Base-by-base conservation (phyloP, 106 monocot genomes). In the Narthecium ossifragum region DNA sequence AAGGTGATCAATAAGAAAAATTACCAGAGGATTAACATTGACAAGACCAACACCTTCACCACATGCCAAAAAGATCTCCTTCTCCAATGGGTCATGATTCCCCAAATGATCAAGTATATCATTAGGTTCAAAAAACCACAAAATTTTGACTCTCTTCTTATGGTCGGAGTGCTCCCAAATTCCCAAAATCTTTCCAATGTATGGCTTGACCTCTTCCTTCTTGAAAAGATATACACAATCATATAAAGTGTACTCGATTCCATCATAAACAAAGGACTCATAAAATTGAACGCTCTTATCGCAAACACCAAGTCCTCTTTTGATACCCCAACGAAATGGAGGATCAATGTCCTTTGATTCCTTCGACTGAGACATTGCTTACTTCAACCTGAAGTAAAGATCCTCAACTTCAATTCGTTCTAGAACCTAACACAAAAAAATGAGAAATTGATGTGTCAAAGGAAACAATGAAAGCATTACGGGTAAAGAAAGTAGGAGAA, bases 1-100 rank as follows among this genome's bases (percentile, higher is more conserved):
- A n/a, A n/a, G n/a, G n/a, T n/a, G n/a, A n/a, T n/a, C n/a, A n/a
- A n/a, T n/a, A n/a, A n/a, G n/a, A n/a, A n/a, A n/a, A n/a, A n/a
- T 70, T 78, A 92, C 92, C 87, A 92, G 31, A n/a, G 72, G 51
- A 68, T 92, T 92, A 33, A 81, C 30, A 61, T 92, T 78, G n/a
- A 34, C 47, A 26, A 88, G 63, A 5, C 92, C 87, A 41, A 25
- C 49, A 50, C 84, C 88, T 43, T 78, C 69, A 1, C 92, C 92
- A 30, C 59, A 73, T 28, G 80, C 87, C 61, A 88, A 78, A 64
- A 92, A 92, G 21, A 92, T 41, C 63, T 86, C 92, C 45, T 92
- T 92, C 30, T 69, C 54, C 38, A 67, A 63, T 21, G 63, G 54
- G 25, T 20, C 28, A 65, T 67, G 25, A 57, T 73, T 69, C 31